These are phyloP conservation scores for Camelina hispida DNA, from an alignment of 345 rosid genomes.

Conservation along the genomic window DNA sequence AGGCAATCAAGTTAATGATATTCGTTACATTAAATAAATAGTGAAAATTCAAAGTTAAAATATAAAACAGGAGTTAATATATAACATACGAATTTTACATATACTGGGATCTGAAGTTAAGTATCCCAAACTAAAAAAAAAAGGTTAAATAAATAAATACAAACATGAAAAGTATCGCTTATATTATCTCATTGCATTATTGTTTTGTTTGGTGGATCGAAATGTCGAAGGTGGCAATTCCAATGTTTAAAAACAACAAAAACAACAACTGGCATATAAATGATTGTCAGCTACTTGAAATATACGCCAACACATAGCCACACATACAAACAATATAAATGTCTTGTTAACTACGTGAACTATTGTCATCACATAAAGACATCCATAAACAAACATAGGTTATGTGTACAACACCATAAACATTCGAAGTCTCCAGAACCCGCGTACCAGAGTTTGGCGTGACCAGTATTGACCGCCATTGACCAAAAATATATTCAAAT, in stretches of 20 bases:
- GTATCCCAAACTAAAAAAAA: not conserved
- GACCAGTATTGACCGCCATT: no score
- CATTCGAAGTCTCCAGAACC: no score
- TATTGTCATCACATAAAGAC: no score
- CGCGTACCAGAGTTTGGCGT: no score
- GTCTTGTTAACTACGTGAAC: no score
- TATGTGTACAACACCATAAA: no score
- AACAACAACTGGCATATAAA: not conserved
- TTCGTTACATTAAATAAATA: constrained; percentile 3
- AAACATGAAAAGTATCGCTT: constrained; percentile 3
- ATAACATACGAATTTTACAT: not conserved
- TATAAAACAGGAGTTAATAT: not conserved
- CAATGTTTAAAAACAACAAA: not conserved
- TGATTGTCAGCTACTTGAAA: no score
- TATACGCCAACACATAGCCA: no score
- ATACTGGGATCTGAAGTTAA: constrained; percentile 38
- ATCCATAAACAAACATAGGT: no score
- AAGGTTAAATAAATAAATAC: not conserved
- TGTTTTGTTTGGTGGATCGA: constrained; percentile 14
- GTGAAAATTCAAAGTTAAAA: constrained; percentile 2
- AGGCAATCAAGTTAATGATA: constrained; percentile 21
- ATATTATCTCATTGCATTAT: not conserved
- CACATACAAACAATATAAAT: no score
- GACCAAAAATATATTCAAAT: no score
- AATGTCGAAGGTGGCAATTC: not conserved